Evolutionary conservation across 2,329 filamentous ascomycete species (phyloP).

Genomic region (Alternaria sp.): DNA sequence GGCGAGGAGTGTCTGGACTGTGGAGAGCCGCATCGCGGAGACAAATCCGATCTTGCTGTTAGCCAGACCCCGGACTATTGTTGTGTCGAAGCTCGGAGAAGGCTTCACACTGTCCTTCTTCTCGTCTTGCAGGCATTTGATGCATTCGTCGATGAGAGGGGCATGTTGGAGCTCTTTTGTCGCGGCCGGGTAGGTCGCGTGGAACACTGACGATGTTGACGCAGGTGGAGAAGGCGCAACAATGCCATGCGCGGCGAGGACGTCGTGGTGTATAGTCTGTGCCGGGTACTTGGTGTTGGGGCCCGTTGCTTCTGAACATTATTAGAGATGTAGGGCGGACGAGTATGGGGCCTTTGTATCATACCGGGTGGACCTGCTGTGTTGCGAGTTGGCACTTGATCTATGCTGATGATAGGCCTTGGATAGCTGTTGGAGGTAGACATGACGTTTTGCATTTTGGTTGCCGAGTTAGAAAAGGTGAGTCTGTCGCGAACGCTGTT

Average conservation of each 20-base stretch:
- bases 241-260: neutral
- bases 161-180: neutral
- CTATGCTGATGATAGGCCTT: neutral
- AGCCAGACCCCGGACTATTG: neutral
- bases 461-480: neutral
- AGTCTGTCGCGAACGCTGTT: neutral
- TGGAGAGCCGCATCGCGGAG: neutral
- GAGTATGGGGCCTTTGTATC: neutral
- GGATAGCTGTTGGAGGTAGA: neutral
- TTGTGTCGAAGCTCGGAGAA: neutral
- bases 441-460: neutral
- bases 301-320: neutral
- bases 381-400: neutral
- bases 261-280: neutral
- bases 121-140: neutral
- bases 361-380: neutral
- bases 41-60: neutral
- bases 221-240: neutral
- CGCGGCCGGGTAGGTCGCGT: neutral
- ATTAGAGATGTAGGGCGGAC: neutral
- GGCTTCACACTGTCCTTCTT: neutral
- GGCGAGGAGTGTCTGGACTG: neutral
- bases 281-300: neutral
- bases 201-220: neutral
- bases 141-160: neutral